Conservation (phyloP, 148 eudicot species). For the Camellia lanceoleosa region DNA sequence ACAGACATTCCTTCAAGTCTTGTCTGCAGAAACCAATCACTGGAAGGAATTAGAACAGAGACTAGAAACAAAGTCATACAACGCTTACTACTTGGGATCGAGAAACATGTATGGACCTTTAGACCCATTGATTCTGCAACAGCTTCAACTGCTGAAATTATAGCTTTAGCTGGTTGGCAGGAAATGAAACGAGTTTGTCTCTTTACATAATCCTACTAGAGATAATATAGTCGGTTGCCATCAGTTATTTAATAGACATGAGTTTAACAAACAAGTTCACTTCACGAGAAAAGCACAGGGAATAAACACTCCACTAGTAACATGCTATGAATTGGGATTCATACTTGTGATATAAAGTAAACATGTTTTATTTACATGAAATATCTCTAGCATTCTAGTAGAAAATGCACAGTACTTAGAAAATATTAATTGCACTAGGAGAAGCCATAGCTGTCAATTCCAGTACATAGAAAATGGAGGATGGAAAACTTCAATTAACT, state of each 20-base stretch:
- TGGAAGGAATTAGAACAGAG: too few species aligned
- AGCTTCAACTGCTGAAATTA: constrained; percentile 65
- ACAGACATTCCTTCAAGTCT: constrained; percentile 83
- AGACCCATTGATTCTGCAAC: constrained; percentile 80
- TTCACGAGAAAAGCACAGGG: neutral
- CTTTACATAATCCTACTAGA: constrained; percentile 71
- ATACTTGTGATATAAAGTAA: neutral
- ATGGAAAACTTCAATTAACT: too few species aligned
- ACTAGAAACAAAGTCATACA: too few species aligned
- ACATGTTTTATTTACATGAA: too few species aligned
- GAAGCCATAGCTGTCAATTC: too few species aligned
- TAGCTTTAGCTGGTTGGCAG: constrained; percentile 66
- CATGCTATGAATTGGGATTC: neutral
- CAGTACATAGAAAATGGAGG: too few species aligned
- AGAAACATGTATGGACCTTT: constrained; percentile 81
- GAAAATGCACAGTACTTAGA: too few species aligned
- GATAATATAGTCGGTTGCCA: neutral
- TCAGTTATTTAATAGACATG: neutral
- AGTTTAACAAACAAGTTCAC: neutral
- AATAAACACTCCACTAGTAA: too few species aligned
- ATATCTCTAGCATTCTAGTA: too few species aligned
- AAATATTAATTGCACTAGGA: too few species aligned
- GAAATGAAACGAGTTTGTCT: constrained; percentile 98
- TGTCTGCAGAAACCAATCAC: constrained; percentile 45
- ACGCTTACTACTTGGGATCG: too few species aligned